Evolutionary conservation across 2,329 filamentous ascomycete genomes (phyloP), one percentile per base, ranked within the genome.

Genomic region (Zasmidium citrigriseum): DNA sequence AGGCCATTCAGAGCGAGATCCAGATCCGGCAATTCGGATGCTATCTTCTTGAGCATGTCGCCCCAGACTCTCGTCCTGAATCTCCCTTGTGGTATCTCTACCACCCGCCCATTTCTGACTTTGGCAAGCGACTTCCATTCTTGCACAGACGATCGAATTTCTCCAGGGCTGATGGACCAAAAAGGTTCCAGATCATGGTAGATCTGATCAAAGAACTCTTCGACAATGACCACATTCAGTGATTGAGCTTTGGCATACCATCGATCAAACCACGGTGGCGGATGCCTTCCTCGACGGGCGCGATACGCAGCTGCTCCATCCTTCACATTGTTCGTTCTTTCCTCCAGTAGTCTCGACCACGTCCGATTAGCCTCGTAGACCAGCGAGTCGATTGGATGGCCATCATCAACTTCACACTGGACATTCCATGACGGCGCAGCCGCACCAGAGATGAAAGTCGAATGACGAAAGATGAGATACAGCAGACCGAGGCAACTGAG

Each of bases 161-260:
- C 61, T n/a, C 59, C 59, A 2, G 78, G 68, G 5, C 70, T 52
- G 0, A 79, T 29, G 1, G 70, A 77, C 78, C 79, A 80, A 57
- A 78, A 80, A 0, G 78, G 78, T 24, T 68, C 70, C 11, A 80
- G 45, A 49, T 81, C 79, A 54, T 77, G 64, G 61, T 80, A 78
- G 3, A 81, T 76, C 53, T 77, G 77, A 54, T 80, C 78, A 61
- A 79, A 80, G 52, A 79, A 75, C 2, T 77, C 74, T 60, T 81
- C 79, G 5, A 81, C 67, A 1, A 81, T 68, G 21, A 78, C 46
- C 0, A 74, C 72, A 51, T 75, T 60, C 24, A 75, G 64, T 2
- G 66, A 61, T 12, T 70, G 63, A 2, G 79, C 79, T 61, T 71
- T 78, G 7, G 70, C 59, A 59, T 72, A 75, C 79, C 79, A 81